Conservation (phyloP, 192 early-diverging fungal species). For the Coemansia sp. region DNA sequence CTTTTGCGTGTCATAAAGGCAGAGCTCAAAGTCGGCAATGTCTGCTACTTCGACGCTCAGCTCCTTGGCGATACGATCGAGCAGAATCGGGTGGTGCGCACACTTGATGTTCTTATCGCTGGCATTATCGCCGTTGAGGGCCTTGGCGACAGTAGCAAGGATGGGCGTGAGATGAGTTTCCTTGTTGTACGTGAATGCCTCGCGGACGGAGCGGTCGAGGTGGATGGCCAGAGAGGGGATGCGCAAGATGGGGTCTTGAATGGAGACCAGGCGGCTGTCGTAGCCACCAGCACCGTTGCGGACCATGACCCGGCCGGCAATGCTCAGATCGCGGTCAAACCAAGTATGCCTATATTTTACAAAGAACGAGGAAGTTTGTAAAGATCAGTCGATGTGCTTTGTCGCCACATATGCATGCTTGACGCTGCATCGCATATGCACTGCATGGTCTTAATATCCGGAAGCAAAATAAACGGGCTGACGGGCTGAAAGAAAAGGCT, state of each 20-base stretch:
- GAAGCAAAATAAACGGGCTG: not conserved
- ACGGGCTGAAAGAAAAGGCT: not conserved
- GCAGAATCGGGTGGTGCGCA: constrained; percentile 79
- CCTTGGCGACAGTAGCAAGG: constrained; percentile 71
- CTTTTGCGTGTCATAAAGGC: constrained; percentile 93
- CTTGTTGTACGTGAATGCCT: constrained; percentile 92
- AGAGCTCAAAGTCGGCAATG: constrained; percentile 96
- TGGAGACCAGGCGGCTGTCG: constrained; percentile 73
- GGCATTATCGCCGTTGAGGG: constrained; percentile 37
- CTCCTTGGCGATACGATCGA: constrained; percentile 77
- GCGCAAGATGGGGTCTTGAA: constrained; percentile 87
- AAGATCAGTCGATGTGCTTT: not conserved
- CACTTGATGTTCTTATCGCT: constrained; percentile 15
- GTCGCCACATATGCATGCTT: not conserved
- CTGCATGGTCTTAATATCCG: not conserved
- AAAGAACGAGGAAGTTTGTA: not conserved
- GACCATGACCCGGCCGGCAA: constrained; percentile 93
- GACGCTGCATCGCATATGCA: constrained; percentile 2
- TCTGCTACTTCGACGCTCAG: constrained; percentile 61
- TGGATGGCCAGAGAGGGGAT: constrained; percentile 98
- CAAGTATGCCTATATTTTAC: constrained; percentile 80
- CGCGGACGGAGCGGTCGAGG: constrained; percentile 78
- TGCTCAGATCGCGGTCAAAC: constrained; percentile 97
- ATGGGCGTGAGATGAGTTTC: constrained; percentile 92
- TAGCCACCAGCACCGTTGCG: constrained; percentile 68